Evolutionary conservation across 2,329 filamentous ascomycete species (phyloP), one percentile per base, ranked within the genome.

Genomic region (Exophiala sideris): DNA sequence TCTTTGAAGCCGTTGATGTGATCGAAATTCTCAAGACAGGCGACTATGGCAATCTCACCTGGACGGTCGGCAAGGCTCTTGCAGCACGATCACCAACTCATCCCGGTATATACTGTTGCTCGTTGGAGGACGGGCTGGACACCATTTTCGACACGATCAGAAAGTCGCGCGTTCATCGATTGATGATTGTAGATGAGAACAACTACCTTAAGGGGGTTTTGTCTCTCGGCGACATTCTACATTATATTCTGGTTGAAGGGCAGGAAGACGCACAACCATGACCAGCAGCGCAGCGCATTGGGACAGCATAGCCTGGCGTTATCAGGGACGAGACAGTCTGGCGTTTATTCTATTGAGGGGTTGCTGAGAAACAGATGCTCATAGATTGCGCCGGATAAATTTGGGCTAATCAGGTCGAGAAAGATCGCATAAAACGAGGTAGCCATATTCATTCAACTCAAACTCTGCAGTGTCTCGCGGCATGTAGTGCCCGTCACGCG

Each of bases 1-100:
- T 97, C 9, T 99, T 99, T 66, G 95, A 99, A 74, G 89, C 94
- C 1, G 91, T 99, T 47, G 94, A 99, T 71, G 91, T 99, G 57
- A 96, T 99, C 63, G 87, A 91, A 0, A 85, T 96, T 65, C 95
- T 99, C 73, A 95, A 95, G 72, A 91, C 90, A 18, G 91, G 91
- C 16, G 85, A 85, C 34, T 97, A 97, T 67, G 94, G 97, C 61
- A 92, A 96, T 62, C 78, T 99, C 52, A 85, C 87, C 56, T 82
- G 91, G 16, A 89, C 82, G 5, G 89, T 97, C 3, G 94, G 92
- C 40, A 91, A 96, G 59, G 92, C 92, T 2, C 40, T 51, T 18
- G 48, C 51, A 48, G 21, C 60, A 20, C 52, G 58, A 33, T 33
- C 48, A 5, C 58, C 85, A 80, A 92, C 96, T 64, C 96, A 96